A percentile compares a stretch with the other conserved stretches of the same genome.
These are phyloP conservation scores for Flagelloscypha sp. DNA, from an alignment of 768 basidiomycete genomes.

Conservation along the genomic window DNA sequence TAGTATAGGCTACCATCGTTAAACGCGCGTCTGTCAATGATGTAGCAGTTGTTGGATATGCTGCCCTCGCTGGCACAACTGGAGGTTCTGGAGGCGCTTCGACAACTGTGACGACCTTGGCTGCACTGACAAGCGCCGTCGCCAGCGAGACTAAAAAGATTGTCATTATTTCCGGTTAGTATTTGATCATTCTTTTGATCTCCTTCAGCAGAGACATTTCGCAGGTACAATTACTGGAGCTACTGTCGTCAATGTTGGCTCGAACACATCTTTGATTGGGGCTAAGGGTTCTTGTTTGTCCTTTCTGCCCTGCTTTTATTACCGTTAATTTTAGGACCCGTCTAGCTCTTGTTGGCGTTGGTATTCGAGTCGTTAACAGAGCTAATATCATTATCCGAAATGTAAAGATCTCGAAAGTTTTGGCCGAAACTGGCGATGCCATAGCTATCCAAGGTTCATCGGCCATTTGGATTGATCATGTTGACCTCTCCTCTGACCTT, in stretches of 20 bases:
- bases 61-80: slow-evolving; percentile 34
- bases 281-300: slow-evolving; percentile 28
- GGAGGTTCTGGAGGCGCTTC: slow-evolving; percentile 36
- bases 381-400: slow-evolving; percentile 42
- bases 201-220: neutral
- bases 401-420: slow-evolving; percentile 40
- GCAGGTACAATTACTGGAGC: slow-evolving; percentile 37
- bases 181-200: neutral
- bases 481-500: slow-evolving; percentile 35
- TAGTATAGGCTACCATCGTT: too few relatives aligned
- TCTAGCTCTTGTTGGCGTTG: slow-evolving; percentile 35
- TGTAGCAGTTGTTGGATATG: slow-evolving; percentile 32
- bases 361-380: slow-evolving; percentile 34
- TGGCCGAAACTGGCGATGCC: slow-evolving; percentile 36
- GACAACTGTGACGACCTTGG: slow-evolving; percentile 37
- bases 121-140: slow-evolving; percentile 32
- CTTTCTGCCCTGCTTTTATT: neutral
- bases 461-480: slow-evolving; percentile 39
- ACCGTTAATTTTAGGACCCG: too few relatives aligned
- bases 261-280: slow-evolving; percentile 37
- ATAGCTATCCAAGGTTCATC: slow-evolving; percentile 32
- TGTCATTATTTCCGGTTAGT: slow-evolving; percentile 34
- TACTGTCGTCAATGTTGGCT: slow-evolving; percentile 32
- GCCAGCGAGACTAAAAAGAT: slow-evolving; percentile 32
- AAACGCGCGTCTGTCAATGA: slow-evolving; percentile 31